Evolutionary conservation across 352 stramenopile species (phyloP).

Genomic region (Globisporangium cederbergense): DNA sequence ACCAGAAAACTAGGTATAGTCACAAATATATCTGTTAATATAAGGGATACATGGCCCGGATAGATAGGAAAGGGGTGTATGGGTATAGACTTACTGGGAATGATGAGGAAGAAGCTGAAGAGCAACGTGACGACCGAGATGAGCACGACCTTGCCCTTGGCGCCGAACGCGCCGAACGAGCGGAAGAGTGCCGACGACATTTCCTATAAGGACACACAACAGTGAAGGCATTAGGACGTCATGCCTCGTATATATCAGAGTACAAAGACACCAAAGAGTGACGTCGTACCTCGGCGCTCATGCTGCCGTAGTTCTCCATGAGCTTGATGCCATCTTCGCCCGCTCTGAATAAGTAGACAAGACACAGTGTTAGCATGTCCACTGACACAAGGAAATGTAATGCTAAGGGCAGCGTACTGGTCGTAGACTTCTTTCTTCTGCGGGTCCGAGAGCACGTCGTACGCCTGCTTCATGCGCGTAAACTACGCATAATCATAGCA

Average conservation of each 20-base stretch:
- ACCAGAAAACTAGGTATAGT: constrained; percentile 67
- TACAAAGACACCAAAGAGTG: neutral
- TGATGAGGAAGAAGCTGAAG: constrained; percentile 85
- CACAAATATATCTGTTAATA: no score
- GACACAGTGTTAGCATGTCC: constrained; percentile 3
- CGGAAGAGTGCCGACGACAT: constrained; percentile 67
- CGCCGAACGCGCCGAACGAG: constrained; percentile 68
- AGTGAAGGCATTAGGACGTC: neutral
- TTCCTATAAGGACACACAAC: constrained; percentile 20
- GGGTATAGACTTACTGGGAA: constrained; percentile 52
- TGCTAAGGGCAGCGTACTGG: constrained; percentile 31
- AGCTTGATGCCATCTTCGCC: constrained; percentile 87
- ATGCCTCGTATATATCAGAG: no score
- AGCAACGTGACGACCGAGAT: constrained; percentile 70
- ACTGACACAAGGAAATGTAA: neutral
- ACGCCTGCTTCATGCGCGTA: constrained; percentile 89
- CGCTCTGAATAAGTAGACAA: constrained; percentile 32
- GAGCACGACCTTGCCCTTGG: constrained; percentile 62
- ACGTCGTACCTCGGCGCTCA: constrained; percentile 52
- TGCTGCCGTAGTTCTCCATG: constrained; percentile 84
- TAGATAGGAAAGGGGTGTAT: neutral
- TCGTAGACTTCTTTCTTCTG: constrained; percentile 84
- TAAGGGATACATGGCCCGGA: neutral
- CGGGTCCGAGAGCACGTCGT: constrained; percentile 90
- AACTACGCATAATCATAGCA: constrained; percentile 53